These are phyloP conservation scores for Plasmodium falciparum DNA, from an alignment of 169 alveolate species.

Conservation along the genomic window DNA sequence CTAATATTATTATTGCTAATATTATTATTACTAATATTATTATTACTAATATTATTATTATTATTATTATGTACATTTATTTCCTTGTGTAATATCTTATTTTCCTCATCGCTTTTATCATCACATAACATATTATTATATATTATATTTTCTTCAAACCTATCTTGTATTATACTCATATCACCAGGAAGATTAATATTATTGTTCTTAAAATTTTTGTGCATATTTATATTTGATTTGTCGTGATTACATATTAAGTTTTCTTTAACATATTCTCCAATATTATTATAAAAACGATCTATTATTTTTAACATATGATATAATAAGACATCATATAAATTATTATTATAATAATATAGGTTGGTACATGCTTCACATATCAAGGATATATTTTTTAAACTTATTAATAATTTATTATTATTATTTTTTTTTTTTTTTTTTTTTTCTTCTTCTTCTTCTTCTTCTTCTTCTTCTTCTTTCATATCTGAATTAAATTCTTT, in stretches of 20 bases:
- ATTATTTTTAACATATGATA: background rate
- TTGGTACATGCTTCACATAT: constrained; percentile 4
- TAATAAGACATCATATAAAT: constrained; percentile 14
- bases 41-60: background rate
- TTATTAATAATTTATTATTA: constrained; percentile 9
- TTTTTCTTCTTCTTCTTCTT: background rate
- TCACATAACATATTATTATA: background rate
- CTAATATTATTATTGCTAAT: background rate
- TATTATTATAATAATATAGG: constrained; percentile 26
- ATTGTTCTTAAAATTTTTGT: too few species aligned
- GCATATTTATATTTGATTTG: too few species aligned
- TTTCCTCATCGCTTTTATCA: background rate
- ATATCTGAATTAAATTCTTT: background rate
- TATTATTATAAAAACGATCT: constrained; percentile 2
- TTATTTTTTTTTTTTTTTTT: too few species aligned
- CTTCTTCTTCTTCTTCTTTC: background rate
- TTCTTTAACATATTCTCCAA: too few species aligned
- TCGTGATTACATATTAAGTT: too few species aligned
- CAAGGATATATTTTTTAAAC: constrained; percentile 16
- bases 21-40: background rate
- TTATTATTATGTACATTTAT: background rate
- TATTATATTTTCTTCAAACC: background rate
- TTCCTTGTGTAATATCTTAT: background rate
- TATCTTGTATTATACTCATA: too few species aligned
- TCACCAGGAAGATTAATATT: too few species aligned